These are phyloP conservation scores for Haematococcus lacustris DNA, from an alignment of 139 green algal species.

Conservation along the genomic window DNA sequence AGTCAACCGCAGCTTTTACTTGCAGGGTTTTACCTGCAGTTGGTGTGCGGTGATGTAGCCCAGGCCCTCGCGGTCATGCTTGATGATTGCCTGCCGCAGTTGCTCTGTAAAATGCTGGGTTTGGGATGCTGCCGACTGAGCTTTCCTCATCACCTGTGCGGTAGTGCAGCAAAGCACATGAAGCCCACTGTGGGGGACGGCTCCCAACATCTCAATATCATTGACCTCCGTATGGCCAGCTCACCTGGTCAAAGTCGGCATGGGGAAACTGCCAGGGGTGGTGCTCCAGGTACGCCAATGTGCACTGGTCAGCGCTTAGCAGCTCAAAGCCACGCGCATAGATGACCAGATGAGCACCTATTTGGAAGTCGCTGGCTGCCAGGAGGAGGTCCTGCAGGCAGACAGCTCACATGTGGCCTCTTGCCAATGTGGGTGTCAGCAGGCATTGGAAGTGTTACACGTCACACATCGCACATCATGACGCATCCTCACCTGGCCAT, in stretches of 20 bases:
- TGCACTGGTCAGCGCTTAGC: constrained; percentile 65
- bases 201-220: background rate
- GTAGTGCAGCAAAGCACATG: constrained; percentile 1
- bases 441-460: background rate
- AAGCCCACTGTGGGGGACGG: background rate
- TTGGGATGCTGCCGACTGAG: background rate
- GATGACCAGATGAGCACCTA: constrained; percentile 55
- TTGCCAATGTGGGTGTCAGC: background rate
- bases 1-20: background rate
- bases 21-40: constrained; percentile 13
- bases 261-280: constrained; percentile 32
- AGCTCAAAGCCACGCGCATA: constrained; percentile 63
- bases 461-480: background rate
- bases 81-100: constrained; percentile 20
- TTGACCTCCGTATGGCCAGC: background rate
- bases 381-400: constrained; percentile 12
- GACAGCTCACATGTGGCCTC: too few species aligned
- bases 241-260: constrained; percentile 22
- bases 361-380: constrained; percentile 48
- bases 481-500: background rate
- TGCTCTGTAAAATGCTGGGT: constrained; percentile 10
- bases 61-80: constrained; percentile 26
- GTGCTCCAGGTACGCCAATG: constrained; percentile 56
- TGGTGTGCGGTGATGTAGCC: constrained; percentile 17
- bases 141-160: background rate